Evolutionary conservation across 148 eudicot genomes (phyloP).

Genomic region (Tetragonia tetragonoides): DNA sequence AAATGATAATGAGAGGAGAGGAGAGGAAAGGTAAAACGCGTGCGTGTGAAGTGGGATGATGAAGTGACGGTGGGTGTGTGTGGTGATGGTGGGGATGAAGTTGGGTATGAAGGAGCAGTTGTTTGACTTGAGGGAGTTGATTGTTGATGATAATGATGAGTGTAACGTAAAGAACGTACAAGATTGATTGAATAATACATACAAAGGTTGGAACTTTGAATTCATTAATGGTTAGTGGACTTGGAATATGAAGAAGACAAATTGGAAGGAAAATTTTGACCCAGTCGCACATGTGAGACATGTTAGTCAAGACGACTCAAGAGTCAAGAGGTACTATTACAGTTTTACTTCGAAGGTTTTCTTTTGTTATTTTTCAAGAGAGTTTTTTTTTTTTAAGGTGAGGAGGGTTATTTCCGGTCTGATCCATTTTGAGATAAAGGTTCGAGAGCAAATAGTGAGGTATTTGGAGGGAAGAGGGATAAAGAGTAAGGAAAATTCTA

Average conservation of each 20-base stretch:
- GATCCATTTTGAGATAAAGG: no score
- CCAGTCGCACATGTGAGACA: background rate
- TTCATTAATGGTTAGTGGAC: constrained; percentile 6
- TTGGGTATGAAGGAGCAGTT: background rate
- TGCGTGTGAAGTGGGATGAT: constrained; percentile 12
- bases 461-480: no score
- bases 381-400: no score
- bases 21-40: background rate
- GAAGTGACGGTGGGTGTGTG: background rate
- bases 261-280: background rate
- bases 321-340: no score
- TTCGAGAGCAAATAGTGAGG: no score
- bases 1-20: no score
- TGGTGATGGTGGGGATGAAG: background rate
- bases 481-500: no score
- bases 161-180: background rate
- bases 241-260: background rate
- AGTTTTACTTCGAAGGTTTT: no score
- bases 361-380: no score
- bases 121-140: constrained; percentile 13
- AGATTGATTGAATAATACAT: background rate
- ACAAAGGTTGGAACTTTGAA: constrained; percentile 16
- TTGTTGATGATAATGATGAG: background rate
- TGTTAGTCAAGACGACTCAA: background rate
- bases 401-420: no score